Evolutionary conservation across 371 early-diverging fungal genomes (phyloP), one percentile per base, ranked within the genome.

Genomic region (Syncephalis plumigaleata): DNA sequence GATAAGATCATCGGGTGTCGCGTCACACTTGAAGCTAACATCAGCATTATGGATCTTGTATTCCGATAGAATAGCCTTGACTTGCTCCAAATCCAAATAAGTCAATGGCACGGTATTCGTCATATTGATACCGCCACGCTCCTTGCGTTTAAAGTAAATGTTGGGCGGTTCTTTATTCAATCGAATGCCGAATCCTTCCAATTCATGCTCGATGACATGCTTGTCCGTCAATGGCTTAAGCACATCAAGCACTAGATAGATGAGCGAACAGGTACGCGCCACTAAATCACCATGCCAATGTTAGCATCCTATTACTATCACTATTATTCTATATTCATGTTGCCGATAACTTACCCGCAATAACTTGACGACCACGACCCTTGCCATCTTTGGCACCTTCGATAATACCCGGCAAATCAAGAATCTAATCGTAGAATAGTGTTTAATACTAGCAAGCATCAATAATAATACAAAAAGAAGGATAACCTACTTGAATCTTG

Each of bases 331-430:
- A n/a, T n/a, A n/a, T n/a, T n/a, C n/a, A n/a, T n/a, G n/a, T n/a
- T n/a, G n/a, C n/a, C n/a, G n/a, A n/a, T n/a, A n/a, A n/a, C 31
- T 31, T 39, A 39, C 39, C 44, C 26, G 82, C 87, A 58, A 88
- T 75, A 44, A 87, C 87, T 65, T 91, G 91, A 61, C 89, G 77
- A 66, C 99, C 99, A 65, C 99, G 83, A 62, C 99, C 99, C 61
- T 95, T 95, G 50, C 99, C 99, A 60, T 97, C 94, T 54, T 96
- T 84, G 46, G 99, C 99, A 49, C 99, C 99, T 64, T 98, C 98
- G 54, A 99, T 95, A 70, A 99, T 79, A 65, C 80, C 80, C 17
- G 80, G 80, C 52, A 87, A 66, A 76, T 87, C 91, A 54, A 58
- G 84, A 81, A 63, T 88, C 67, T 49, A 52, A 4, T n/a, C n/a